Percentiles rank a stretch among this genome's conserved stretches.
Conservation (phyloP, 139 green algal genomes). For the Micractinium sp. region DNA sequence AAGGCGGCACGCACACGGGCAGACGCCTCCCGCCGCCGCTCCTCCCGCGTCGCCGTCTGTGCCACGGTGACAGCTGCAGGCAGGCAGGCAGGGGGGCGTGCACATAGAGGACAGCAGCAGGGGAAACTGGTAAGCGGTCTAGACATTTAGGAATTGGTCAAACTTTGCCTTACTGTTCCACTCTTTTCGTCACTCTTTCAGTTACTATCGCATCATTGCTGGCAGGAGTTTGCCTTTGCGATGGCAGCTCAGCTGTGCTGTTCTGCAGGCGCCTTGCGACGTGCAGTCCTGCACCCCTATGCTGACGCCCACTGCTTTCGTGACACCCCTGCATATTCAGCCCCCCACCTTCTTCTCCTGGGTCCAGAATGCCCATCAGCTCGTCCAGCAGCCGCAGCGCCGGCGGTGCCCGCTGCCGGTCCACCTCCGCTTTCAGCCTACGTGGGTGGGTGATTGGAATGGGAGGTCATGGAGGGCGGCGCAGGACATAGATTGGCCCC, state of each 20-base stretch:
- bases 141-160: no score
- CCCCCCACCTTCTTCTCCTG: neutral
- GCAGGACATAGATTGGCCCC: neutral
- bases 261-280: no score
- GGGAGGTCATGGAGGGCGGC: neutral
- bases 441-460: neutral
- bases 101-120: no score
- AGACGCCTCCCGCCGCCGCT: neutral
- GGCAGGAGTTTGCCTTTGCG: no score
- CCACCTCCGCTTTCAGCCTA: conserved; percentile 37
- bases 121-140: no score
- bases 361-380: conserved; percentile 32
- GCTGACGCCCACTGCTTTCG: neutral
- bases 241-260: no score
- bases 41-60: neutral
- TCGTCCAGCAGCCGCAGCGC: conserved; percentile 34
- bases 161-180: no score
- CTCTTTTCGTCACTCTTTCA: no score
- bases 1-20: conserved; percentile 25
- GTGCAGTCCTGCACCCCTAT: neutral
- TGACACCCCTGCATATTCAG: neutral
- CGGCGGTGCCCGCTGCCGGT: conserved; percentile 12
- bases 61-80: neutral
- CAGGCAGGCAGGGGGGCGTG: neutral
- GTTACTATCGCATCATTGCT: no score